Base-by-base conservation (phyloP, 1,139 yeast species). In the Scheffersomyces illinoinensis region DNA sequence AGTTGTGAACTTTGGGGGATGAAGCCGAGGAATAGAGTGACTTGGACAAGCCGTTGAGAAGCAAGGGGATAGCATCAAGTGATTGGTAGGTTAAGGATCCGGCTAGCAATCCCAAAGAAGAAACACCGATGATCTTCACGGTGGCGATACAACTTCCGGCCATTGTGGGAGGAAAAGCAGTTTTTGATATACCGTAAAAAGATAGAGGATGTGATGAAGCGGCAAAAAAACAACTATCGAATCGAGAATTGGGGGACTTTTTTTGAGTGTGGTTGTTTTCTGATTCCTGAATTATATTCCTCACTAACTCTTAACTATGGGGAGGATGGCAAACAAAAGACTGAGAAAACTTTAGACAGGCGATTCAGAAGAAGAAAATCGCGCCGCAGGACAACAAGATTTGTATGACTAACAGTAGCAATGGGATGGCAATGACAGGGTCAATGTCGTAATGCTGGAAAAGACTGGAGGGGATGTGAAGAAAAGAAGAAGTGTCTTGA, bases 81-180 rank as follows among this genome's bases (percentile, higher is more conserved):
- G 84, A 70, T 57, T 82, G 79, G 61, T 74, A 74, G 6, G 77
- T 66, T 62, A 81, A 76, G 20, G 81, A 76, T 19, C 78, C 73
- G 18, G 85, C 72, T 62, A 84, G 73, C 62, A 84, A 71, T 18
- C 88, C 89, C 61, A 85, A 71, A 26, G 87, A 83, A 14, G 85
- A 76, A 46, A 79, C 81, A 33, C 88, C 89, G 56, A 84, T 69
- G 52, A 83, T 65, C 65, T 85, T 85, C 61, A 83, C 77, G 54
- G 82, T 73, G 54, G 84, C 79, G 61, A 84, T 70, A 73, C 88
- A 84, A 58, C 79, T 71, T n/a, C 84, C 83, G 43, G 43, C 43
- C 43, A 33, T 33, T 33, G 43, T 33, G 43, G 17, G 43, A 10
- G 43, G 43, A 33, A 33, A 33, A 5, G 14, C 43, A 33, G 43